Base-by-base conservation (phyloP, 148 eudicot species). In the Chenopodium suecicum region DNA sequence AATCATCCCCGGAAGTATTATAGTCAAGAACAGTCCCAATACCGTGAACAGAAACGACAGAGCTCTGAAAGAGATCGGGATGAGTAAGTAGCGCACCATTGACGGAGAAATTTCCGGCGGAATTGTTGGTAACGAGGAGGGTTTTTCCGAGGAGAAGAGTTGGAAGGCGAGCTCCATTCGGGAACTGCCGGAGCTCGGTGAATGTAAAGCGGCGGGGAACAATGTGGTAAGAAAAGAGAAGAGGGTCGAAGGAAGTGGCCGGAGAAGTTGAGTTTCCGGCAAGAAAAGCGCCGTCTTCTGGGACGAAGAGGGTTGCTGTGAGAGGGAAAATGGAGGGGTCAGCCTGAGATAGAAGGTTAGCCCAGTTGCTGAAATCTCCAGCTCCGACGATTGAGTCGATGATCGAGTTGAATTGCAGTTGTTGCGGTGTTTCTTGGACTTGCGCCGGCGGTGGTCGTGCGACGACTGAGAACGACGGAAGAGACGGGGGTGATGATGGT, bases 291-390 rank as follows among this genome's bases (percentile, higher is more conserved):
- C 75, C 75, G 82, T 89, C 83, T 82, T 70, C 32, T 2, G 93
- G 92, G 82, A 92, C 47, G 82, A 92, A 89, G 84, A 92, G 46
- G 44, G 95, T 92, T 72, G 87, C 88, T 56, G 81, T 48, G 41
- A 86, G 66, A 1, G 90, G 90, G 48, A 89, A 56, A 7, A 80
- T 17, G 4, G 90, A 80, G 6, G 83, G 77, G 70, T 81, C 81
- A n/a, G 87, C 44, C 52, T 83, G 37, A 56, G 89, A 83, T 62
- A 92, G 88, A 72, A 92, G 76, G 75, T 72, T 65, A 46, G 89
- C 87, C 90, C 89, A 92, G 74, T 74, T 80, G 29, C 82, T 83
- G 83, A 87, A 91, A 84, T 90, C 90, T 14, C 88, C 87, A 71
- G 91, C 83, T 3, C 85, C 86, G 8, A 86, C 76, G 27, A 91